These are phyloP conservation scores for Ilex aquifolium DNA, from an alignment of 257 asterid species.

Conservation along the genomic window DNA sequence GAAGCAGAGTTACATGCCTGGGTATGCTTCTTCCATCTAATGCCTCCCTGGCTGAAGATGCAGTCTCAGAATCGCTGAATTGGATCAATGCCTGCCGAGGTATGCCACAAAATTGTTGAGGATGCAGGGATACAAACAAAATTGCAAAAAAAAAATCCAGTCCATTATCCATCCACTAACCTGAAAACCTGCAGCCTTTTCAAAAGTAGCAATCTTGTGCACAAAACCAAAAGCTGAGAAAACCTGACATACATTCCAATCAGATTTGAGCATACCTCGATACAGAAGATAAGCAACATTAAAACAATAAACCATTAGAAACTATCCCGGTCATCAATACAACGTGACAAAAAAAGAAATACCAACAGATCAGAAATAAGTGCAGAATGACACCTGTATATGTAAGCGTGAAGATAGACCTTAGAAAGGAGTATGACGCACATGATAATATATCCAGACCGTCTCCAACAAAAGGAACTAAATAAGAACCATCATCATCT, in stretches of 20 bases:
- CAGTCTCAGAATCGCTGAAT: slow-evolving; percentile 68
- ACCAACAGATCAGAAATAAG: slow-evolving; percentile 21
- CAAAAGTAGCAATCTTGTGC: slow-evolving; percentile 87
- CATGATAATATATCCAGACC: slow-evolving; percentile 48
- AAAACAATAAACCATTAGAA: slow-evolving; percentile 7
- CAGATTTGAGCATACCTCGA: slow-evolving; percentile 18
- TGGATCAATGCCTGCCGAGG: slow-evolving; percentile 67
- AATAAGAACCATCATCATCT: slow-evolving; percentile 41
- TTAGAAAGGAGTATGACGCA: slow-evolving; percentile 51
- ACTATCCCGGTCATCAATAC: not conserved
- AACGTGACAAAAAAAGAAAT: not conserved
- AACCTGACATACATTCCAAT: slow-evolving; percentile 38
- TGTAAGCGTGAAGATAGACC: slow-evolving; percentile 47
- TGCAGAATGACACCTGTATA: slow-evolving; percentile 61
- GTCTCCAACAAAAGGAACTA: slow-evolving; percentile 61
- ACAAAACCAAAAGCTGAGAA: slow-evolving; percentile 86
- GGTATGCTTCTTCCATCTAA: slow-evolving; percentile 90
- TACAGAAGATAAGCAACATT: slow-evolving; percentile 3
- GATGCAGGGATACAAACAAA: slow-evolving; percentile 4
- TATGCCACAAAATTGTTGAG: slow-evolving; percentile 15
- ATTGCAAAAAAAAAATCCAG: slow-evolving; percentile 7
- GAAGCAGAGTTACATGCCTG: slow-evolving; percentile 36
- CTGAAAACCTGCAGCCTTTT: slow-evolving; percentile 91
- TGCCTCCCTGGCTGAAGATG: slow-evolving; percentile 69
- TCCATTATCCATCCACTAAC: slow-evolving; percentile 21